Evolutionary conservation across 2,329 filamentous ascomycete species (phyloP).

Genomic region (Aspergillus ruber): DNA sequence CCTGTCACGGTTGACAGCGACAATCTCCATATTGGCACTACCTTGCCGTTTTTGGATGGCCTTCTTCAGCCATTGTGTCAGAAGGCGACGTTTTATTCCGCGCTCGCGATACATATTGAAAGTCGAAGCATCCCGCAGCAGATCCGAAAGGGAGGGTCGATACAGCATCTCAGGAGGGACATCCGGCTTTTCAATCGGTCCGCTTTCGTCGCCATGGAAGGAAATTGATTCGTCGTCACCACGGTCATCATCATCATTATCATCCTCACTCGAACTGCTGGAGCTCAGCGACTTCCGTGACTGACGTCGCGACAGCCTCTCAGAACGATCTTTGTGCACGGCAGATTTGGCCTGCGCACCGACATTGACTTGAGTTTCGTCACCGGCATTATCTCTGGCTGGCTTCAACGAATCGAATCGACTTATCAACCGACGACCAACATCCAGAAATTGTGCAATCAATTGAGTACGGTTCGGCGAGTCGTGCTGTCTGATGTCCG

Average conservation of each 20-base stretch:
- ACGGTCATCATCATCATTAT: conserved; percentile 13
- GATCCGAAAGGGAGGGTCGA: conserved; percentile 45
- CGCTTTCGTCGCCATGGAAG: not conserved
- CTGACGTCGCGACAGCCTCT: conserved; percentile 17
- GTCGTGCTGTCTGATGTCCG: conserved; percentile 7
- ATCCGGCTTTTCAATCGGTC: conserved; percentile 15
- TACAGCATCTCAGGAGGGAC: conserved; percentile 38
- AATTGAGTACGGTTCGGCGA: conserved; percentile 31
- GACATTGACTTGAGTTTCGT: conserved; percentile 14
- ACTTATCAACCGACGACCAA: conserved; percentile 30
- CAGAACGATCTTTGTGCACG: conserved; percentile 24
- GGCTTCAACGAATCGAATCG: conserved; percentile 23
- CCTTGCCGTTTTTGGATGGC: conserved; percentile 33
- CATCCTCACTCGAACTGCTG: conserved; percentile 15
- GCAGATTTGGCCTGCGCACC: conserved; percentile 22
- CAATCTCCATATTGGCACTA: conserved; percentile 33
- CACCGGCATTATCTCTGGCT: conserved; percentile 8
- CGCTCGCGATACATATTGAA: conserved; percentile 40
- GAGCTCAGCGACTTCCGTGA: conserved; percentile 15
- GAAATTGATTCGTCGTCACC: conserved; percentile 18
- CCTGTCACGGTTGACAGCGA: conserved; percentile 47
- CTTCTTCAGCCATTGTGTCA: conserved; percentile 45
- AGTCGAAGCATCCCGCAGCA: conserved; percentile 46
- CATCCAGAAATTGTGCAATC: conserved; percentile 33
- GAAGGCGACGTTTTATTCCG: conserved; percentile 30